phyloP scores from a whole-genome alignment of 176 grass and related monocot species.

The Zoysia pacifica region DNA sequence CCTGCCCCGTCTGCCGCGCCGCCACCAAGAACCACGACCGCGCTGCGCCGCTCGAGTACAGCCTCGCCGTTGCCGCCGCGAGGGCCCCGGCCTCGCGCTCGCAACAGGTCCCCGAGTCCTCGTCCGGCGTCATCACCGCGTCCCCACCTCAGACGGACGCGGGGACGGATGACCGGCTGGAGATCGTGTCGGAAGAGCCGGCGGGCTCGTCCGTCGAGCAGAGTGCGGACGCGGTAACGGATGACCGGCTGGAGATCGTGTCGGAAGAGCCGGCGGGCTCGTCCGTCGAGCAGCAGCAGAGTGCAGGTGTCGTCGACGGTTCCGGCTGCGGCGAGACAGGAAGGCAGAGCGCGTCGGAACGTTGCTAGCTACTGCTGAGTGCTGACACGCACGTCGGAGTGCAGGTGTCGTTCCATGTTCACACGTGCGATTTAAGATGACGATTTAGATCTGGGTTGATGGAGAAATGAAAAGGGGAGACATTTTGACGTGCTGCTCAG shows the following conservation, averaged over 20 bases:
- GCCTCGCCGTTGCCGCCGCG: constrained; percentile 13
- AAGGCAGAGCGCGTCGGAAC: constrained; percentile 22
- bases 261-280: too few species aligned
- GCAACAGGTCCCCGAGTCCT: constrained; percentile 11
- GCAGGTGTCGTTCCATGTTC: too few species aligned
- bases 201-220: not conserved
- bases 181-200: constrained; percentile 35
- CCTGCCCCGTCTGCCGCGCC: constrained; percentile 71
- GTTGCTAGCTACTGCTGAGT: not conserved
- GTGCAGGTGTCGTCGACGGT: not conserved
- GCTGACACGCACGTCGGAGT: not conserved
- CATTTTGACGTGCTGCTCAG: too few species aligned
- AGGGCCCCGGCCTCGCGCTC: not conserved
- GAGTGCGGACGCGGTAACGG: too few species aligned
- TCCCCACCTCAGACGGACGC: not conserved
- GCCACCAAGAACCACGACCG: constrained; percentile 15
- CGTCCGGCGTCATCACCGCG: not conserved
- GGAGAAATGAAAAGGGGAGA: too few species aligned
- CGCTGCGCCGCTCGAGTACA: constrained; percentile 27
- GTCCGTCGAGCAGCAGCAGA: not conserved
- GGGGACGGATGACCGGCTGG: not conserved
- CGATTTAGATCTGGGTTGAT: too few species aligned
- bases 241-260: too few species aligned
- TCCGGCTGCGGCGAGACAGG: not conserved
- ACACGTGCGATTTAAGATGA: too few species aligned